Conservation (phyloP, 2,329 filamentous ascomycete genomes). For the Aspergillus sp. region DNA sequence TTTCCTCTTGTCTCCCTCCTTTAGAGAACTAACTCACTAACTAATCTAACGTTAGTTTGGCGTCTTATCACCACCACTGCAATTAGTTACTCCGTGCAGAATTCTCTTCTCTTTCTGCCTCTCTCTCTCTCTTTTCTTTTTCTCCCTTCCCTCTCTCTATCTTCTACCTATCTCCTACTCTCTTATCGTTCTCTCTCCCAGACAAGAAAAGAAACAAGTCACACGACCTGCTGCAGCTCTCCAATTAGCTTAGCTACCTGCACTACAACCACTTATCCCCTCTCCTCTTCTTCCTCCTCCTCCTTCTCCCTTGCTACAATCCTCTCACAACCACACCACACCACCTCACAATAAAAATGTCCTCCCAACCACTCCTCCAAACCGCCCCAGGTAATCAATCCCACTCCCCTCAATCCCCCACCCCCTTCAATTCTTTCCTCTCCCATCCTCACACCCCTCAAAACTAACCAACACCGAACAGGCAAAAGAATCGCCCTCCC, state of each 20-base stretch:
- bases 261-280: neutral
- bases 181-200: neutral
- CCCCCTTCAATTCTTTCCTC: neutral
- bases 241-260: too few species aligned
- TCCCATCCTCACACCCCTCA: too few species aligned
- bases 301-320: neutral
- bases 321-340: neutral
- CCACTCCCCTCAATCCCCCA: neutral
- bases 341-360: slow-evolving; percentile 62
- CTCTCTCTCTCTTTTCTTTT: neutral
- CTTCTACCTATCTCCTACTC: neutral
- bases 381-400: slow-evolving; percentile 78
- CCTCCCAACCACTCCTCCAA: slow-evolving; percentile 92
- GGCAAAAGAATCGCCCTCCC: slow-evolving; percentile 92
- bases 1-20: neutral
- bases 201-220: too few species aligned
- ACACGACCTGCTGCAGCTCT: too few species aligned
- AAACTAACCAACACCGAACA: too few species aligned
- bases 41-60: too few species aligned
- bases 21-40: too few species aligned
- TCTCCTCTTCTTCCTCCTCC: neutral
- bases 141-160: neutral
- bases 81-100: neutral
- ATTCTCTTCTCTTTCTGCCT: neutral
- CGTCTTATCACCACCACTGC: too few species aligned